Base-by-base conservation (phyloP, 306 rosid species). In the Malus fusca region DNA sequence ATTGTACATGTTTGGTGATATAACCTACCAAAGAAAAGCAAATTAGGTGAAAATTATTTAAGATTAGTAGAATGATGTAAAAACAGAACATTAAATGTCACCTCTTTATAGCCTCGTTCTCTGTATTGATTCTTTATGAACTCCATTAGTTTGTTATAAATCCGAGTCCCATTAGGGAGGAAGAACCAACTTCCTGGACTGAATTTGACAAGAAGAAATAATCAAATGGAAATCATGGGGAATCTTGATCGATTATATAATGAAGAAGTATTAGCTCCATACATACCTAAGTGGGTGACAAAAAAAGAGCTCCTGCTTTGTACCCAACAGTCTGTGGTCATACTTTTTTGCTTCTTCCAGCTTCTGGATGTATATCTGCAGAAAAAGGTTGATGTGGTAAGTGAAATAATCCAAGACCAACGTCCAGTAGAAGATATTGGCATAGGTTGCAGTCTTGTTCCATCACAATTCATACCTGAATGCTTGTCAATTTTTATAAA, bases 181-280 rank as follows among this genome's bases (percentile, higher is more conserved):
- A 94, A 94, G 87, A 94, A 94, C 98, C 98, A 94, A 80, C 98
- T 92, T 82, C 98, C 98, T 23, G 98, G 98, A 79, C 97, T 94
- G 85, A 82, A 72, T 76, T 56, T 73, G 78, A 78, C 64, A 81
- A 72, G n/a, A 58, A 56, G 70, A 61, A 12, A 52, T 35, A 68
- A 14, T 40, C n/a, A 28, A 42, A 72, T 23, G 18, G n/a, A 66
- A 18, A 52, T 73, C 60, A 31, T 63, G n/a, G 23, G 51, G 12
- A 72, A 71, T 46, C 74, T 14, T 23, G 25, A 64, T 58, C 26
- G 5, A 18, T 44, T 5, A 31, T 77, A 42, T 22, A 48, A 66
- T 6, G 53, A 52, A 31, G 14, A 33, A 68, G 77, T 14, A 44
- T 37, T 10, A 71, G 71, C 68, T 42, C 33, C 52, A 64, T 44